A percentile compares a stretch with the other conserved stretches of the same genome.
Evolutionary conservation across 2,329 filamentous ascomycete genomes (phyloP).

Genomic region (Dothideomycetidae sp.): DNA sequence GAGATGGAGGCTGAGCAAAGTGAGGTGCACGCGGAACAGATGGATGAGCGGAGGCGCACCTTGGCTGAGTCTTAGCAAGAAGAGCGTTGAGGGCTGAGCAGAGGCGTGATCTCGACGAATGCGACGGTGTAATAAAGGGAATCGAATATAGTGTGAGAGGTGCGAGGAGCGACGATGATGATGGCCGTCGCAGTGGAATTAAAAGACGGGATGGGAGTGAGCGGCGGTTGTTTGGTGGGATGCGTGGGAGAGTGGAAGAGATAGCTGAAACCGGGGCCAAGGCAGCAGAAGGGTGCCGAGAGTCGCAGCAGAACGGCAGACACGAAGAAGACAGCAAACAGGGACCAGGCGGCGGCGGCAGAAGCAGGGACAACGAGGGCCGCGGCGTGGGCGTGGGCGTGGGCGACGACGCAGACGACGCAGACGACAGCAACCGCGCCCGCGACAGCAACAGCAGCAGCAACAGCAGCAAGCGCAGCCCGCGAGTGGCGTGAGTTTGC

Average conservation of each 20-base stretch:
- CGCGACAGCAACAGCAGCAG: background rate
- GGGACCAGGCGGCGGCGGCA: no score
- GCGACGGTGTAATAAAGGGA: background rate
- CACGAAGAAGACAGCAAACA: background rate
- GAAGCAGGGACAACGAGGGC: background rate
- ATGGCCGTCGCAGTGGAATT: background rate
- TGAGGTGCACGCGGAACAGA: slow-evolving; percentile 6
- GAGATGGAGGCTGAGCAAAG: background rate
- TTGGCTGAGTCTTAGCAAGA: slow-evolving; percentile 5
- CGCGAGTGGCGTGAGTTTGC: slow-evolving; percentile 1
- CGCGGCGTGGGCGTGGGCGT: no score
- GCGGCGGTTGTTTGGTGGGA: background rate
- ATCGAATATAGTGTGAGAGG: background rate
- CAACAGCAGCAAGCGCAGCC: background rate
- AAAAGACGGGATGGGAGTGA: background rate
- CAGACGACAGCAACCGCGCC: no score
- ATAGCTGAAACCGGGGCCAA: background rate
- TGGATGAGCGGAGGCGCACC: slow-evolving; percentile 7
- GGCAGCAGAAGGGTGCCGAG: background rate
- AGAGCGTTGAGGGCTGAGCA: slow-evolving; percentile 7
- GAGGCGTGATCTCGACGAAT: background rate
- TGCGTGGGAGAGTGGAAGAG: background rate
- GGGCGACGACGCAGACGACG: no score
- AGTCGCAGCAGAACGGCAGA: background rate
- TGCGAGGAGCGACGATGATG: background rate